Percentiles rank a stretch among this genome's conserved stretches.
phyloP scores from a whole-genome alignment of 306 rosid species.

The Castanospermum australe region DNA sequence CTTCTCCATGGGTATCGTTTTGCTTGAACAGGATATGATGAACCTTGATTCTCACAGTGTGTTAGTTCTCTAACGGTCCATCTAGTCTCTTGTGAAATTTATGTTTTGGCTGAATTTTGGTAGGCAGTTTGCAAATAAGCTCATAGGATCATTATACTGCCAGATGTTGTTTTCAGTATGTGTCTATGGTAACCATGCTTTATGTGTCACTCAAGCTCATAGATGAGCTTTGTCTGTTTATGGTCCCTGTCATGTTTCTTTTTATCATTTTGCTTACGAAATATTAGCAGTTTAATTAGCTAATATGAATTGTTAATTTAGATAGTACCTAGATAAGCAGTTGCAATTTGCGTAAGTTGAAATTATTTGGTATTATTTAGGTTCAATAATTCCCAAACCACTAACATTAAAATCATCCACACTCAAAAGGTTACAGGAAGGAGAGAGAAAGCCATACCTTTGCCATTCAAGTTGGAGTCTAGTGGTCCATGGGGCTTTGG shows the following conservation, averaged over 20 bases:
- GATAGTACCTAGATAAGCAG: background rate
- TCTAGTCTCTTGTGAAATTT: background rate
- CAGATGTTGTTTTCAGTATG: background rate
- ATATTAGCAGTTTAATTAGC: background rate
- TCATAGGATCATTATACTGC: background rate
- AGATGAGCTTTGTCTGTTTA: background rate
- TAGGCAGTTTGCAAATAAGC: background rate
- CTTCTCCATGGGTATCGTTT: background rate
- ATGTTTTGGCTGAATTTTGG: background rate
- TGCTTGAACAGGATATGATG: background rate
- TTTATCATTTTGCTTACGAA: background rate
- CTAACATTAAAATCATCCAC: slow-evolving; percentile 25
- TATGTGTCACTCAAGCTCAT: background rate
- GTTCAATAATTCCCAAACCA: too few relatives aligned
- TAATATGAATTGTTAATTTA: background rate
- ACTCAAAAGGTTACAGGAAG: slow-evolving; percentile 89
- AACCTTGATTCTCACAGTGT: background rate
- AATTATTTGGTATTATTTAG: too few relatives aligned
- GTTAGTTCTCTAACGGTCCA: background rate
- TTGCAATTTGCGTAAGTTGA: too few relatives aligned
- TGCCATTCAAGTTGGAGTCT: slow-evolving; percentile 79
- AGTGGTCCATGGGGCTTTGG: slow-evolving; percentile 85
- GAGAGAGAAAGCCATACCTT: slow-evolving; percentile 92
- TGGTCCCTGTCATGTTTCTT: background rate
- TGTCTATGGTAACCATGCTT: too few relatives aligned